A percentile compares a stretch with the other conserved stretches of the same genome.
Evolutionary conservation across 192 early-diverging fungal genomes (phyloP).

Genomic region (Funneliformis mosseae): DNA sequence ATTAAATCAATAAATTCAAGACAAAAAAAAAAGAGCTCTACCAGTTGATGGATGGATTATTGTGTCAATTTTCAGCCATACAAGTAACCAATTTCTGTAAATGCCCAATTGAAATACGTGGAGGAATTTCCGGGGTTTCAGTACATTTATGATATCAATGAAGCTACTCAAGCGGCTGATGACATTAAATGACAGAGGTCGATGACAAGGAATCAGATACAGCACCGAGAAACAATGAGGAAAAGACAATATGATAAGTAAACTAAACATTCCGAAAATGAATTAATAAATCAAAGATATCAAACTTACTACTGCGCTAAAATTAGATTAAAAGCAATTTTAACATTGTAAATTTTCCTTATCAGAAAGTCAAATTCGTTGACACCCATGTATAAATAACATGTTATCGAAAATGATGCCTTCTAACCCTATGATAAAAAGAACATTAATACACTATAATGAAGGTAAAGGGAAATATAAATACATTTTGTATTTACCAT

Average conservation of each 20-base stretch:
- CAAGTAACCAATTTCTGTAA: constrained; percentile 93
- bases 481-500: too few species aligned
- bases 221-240: constrained; percentile 95
- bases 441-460: too few species aligned
- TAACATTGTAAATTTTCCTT: constrained; percentile 98
- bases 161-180: too few species aligned
- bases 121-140: too few species aligned
- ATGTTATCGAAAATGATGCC: constrained; percentile 96
- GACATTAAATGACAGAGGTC: too few species aligned
- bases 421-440: constrained; percentile 72
- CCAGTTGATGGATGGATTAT: constrained; percentile 96
- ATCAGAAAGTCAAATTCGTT: too few species aligned
- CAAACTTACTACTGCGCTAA: constrained; percentile 74
- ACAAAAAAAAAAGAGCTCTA: neutral
- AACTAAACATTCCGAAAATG: too few species aligned
- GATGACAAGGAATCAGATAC: constrained; percentile 41
- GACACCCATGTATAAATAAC: constrained; percentile 88
- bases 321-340: constrained; percentile 98
- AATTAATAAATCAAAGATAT: neutral
- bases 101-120: constrained; percentile 59
- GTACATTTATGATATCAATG: too few species aligned
- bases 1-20: neutral
- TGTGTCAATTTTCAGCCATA: constrained; percentile 81
- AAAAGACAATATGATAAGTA: constrained; percentile 70
- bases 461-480: too few species aligned